phyloP scores from a whole-genome alignment of 2,329 filamentous ascomycete species.

The Leptographium radiaticola region DNA sequence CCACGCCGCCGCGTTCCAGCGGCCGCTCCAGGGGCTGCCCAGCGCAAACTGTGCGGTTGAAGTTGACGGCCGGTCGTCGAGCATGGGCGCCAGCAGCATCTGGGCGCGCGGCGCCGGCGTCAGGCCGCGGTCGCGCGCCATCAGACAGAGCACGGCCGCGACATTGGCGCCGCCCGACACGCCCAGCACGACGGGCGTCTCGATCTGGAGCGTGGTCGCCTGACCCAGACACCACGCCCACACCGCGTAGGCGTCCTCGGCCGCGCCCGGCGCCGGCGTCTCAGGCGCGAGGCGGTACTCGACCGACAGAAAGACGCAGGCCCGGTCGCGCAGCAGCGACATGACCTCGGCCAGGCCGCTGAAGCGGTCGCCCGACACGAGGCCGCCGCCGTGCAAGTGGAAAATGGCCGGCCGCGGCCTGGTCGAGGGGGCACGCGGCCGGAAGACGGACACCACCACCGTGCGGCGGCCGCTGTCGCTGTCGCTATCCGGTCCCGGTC shows the following conservation, averaged over 20 bases:
- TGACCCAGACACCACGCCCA: background rate
- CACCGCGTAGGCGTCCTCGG: background rate
- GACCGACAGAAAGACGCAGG: background rate
- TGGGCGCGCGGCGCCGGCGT: background rate
- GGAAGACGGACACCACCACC: background rate
- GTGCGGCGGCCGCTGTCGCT: too few species aligned
- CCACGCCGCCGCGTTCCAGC: background rate
- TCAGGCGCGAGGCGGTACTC: slow-evolving; percentile 2
- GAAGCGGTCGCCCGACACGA: background rate
- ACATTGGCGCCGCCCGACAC: background rate
- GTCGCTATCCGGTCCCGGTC: too few species aligned
- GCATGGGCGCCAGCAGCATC: slow-evolving; percentile 1
- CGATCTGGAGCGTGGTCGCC: background rate
- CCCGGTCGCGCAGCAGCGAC: background rate
- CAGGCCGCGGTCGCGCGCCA: background rate
- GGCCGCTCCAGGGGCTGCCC: background rate
- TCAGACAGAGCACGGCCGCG: background rate
- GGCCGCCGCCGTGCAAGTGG: slow-evolving; percentile 1
- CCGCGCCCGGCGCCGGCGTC: background rate
- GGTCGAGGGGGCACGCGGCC: background rate
- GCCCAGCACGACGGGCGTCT: slow-evolving; percentile 1
- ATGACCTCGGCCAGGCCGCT: background rate
- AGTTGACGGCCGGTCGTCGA: background rate
- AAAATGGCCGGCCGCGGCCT: background rate
- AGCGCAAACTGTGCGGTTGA: background rate